A percentile compares a stretch with the other conserved stretches of the same genome.
Evolutionary conservation across 139 green algal species (phyloP).

Genomic region (Picochlorum sp.): DNA sequence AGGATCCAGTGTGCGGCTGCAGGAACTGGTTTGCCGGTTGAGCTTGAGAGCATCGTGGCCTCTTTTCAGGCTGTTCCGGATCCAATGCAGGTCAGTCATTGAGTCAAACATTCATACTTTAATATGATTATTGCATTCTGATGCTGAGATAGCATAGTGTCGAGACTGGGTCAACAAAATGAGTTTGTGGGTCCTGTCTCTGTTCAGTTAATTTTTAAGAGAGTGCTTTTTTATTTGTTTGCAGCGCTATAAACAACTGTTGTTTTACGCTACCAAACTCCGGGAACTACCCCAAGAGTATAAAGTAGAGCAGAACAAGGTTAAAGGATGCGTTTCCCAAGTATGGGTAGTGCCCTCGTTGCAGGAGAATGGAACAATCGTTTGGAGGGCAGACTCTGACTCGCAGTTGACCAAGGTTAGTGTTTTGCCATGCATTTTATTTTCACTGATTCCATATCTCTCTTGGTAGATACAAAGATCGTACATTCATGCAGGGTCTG

Average conservation of each 20-base stretch:
- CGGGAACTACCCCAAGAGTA: constrained; percentile 41
- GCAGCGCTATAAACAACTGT: constrained; percentile 93
- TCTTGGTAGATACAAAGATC: not conserved
- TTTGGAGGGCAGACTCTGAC: constrained; percentile 91
- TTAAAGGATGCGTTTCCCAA: constrained; percentile 84
- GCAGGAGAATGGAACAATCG: constrained; percentile 55
- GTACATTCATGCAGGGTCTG: constrained; percentile 25
- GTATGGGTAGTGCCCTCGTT: constrained; percentile 88
- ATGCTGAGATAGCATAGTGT: too few species aligned
- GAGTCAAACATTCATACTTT: constrained; percentile 4
- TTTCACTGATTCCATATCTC: constrained; percentile 2
- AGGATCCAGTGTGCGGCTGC: not conserved
- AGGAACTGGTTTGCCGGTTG: constrained; percentile 3
- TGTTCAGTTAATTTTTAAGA: too few species aligned
- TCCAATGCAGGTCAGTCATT: too few species aligned
- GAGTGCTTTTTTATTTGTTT: too few species aligned
- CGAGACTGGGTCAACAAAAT: too few species aligned
- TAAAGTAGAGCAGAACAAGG: constrained; percentile 82
- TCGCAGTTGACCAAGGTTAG: constrained; percentile 83
- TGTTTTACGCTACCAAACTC: constrained; percentile 93
- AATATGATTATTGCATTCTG: too few species aligned
- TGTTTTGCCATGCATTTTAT: too few species aligned
- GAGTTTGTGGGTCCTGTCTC: too few species aligned
- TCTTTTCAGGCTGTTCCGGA: constrained; percentile 25
- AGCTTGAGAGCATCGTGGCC: constrained; percentile 9